Evolutionary conservation across 1,139 yeast species (phyloP).

Genomic region (Lodderomyces margitis): DNA sequence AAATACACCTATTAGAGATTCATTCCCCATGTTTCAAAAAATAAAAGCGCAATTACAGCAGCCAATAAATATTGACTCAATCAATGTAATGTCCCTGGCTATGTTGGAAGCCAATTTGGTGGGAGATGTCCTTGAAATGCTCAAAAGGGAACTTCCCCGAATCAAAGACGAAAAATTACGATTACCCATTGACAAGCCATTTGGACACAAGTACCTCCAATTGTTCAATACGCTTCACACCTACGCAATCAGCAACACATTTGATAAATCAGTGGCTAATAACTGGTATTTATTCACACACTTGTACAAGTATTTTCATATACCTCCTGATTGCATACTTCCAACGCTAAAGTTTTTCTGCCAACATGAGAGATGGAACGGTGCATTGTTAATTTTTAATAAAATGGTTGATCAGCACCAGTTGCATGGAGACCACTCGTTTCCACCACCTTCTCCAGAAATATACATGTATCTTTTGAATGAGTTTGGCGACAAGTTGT

Average conservation of each 20-base stretch:
- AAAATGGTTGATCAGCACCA: slow-evolving; percentile 58
- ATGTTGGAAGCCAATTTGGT: slow-evolving; percentile 49
- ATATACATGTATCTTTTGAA: slow-evolving; percentile 62
- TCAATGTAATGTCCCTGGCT: slow-evolving; percentile 44
- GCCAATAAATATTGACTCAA: slow-evolving; percentile 36
- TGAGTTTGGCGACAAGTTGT: slow-evolving; percentile 58
- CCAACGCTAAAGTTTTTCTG: slow-evolving; percentile 64
- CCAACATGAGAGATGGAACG: slow-evolving; percentile 56
- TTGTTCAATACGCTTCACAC: slow-evolving; percentile 43
- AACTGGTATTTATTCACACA: slow-evolving; percentile 68
- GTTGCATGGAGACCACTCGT: slow-evolving; percentile 44
- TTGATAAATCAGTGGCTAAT: slow-evolving; percentile 44
- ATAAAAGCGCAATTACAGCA: slow-evolving; percentile 40
- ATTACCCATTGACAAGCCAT: slow-evolving; percentile 27
- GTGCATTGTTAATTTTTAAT: slow-evolving; percentile 63
- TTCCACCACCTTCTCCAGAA: slow-evolving; percentile 63
- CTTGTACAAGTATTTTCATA: slow-evolving; percentile 54
- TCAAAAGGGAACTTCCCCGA: slow-evolving; percentile 58
- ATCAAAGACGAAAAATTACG: slow-evolving; percentile 35
- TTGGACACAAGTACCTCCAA: slow-evolving; percentile 26
- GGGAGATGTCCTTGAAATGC: slow-evolving; percentile 58
- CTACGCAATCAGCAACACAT: slow-evolving; percentile 42
- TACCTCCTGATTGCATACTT: slow-evolving; percentile 60
- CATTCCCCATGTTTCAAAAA: slow-evolving; percentile 34
- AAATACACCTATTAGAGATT: slow-evolving; percentile 19